Evolutionary conservation across 345 rosid species (phyloP).

Genomic region (Melastoma malabathricum): DNA sequence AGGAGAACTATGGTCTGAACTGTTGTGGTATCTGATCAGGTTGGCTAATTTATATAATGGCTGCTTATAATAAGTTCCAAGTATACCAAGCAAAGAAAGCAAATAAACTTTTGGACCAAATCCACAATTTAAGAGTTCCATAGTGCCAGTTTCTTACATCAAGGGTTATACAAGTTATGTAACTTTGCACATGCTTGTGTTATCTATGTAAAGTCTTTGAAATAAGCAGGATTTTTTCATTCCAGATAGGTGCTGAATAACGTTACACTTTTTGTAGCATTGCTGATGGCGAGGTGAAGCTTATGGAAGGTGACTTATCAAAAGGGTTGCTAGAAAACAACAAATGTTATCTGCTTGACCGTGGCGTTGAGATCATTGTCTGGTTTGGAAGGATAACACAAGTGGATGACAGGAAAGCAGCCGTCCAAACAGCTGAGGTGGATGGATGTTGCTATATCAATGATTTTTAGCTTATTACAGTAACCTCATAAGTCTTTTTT

Average conservation of each 20-base stretch:
- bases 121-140: no score
- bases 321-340: constrained; percentile 72
- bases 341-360: constrained; percentile 70
- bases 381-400: constrained; percentile 99
- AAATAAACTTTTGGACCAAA: no score
- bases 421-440: constrained; percentile 86
- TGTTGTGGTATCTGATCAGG: no score
- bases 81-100: no score
- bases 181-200: background rate
- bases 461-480: constrained; percentile 4
- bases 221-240: background rate
- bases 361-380: constrained; percentile 80
- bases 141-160: no score
- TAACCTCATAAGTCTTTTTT: constrained; percentile 9
- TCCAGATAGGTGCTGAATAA: background rate
- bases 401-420: constrained; percentile 91
- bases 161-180: no score
- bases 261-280: constrained; percentile 31
- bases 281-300: constrained; percentile 39
- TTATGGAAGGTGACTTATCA: constrained; percentile 60
- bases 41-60: no score
- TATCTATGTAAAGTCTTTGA: background rate
- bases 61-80: no score
- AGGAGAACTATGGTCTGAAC: no score
- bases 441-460: constrained; percentile 4